A percentile compares a stretch with the other conserved stretches of the same genome.
phyloP scores from a whole-genome alignment of 75 land plant species.

The Selaginella tamariscina region DNA sequence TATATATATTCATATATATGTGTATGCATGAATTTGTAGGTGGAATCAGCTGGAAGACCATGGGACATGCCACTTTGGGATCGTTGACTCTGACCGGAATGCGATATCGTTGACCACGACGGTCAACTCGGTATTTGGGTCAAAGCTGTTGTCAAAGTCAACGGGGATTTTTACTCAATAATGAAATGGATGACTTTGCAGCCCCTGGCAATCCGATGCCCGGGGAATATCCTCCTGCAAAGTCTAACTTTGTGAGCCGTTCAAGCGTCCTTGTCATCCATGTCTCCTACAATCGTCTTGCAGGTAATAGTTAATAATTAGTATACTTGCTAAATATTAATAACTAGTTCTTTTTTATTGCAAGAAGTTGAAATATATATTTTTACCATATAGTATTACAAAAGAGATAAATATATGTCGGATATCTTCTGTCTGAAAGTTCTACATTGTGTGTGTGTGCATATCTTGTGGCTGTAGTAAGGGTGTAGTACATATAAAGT shows the following conservation, averaged over 20 bases:
- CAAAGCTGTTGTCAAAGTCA: conserved; percentile 54
- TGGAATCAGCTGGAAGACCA: conserved; percentile 78
- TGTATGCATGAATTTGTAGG: conserved; percentile 24
- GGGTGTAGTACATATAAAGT: no score
- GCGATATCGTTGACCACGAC: conserved; percentile 85
- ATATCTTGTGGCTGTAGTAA: no score
- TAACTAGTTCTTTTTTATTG: no score
- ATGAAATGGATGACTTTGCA: conserved; percentile 95
- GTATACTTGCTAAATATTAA: no score
- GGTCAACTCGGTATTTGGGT: conserved; percentile 65
- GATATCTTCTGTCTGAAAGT: no score
- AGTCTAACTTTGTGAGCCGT: conserved; percentile 69
- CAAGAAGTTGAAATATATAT: no score
- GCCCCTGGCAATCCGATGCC: conserved; percentile 36
- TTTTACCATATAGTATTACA: no score
- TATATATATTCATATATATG: no score
- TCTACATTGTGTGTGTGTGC: no score
- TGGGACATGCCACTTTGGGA: conserved; percentile 85
- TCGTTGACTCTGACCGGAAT: conserved; percentile 75
- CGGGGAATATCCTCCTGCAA: conserved; percentile 68
- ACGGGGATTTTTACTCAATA: conserved; percentile 84
- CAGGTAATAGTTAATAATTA: conserved; percentile 31
- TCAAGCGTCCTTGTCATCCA: conserved; percentile 85
- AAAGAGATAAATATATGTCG: no score
- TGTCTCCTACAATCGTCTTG: conserved; percentile 74